These are phyloP conservation scores for Nemania sp. DNA, from an alignment of 2,329 filamentous ascomycete species.

Conservation along the genomic window DNA sequence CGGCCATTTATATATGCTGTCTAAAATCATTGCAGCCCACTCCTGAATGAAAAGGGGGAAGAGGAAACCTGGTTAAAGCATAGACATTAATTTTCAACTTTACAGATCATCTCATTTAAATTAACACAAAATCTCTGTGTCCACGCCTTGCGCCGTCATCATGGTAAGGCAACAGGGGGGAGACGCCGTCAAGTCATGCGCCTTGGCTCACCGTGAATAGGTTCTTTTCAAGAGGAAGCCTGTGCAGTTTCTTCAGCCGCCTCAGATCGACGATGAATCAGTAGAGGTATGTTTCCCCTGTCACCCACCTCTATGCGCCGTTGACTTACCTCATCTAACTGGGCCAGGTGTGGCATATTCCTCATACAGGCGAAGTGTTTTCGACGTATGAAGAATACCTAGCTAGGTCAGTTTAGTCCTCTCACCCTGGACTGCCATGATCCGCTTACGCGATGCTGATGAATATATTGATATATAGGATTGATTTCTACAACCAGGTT, in stretches of 20 bases:
- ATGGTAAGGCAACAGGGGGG: constrained; percentile 28
- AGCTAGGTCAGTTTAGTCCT: constrained; percentile 64
- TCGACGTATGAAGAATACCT: constrained; percentile 86
- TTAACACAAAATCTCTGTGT: constrained; percentile 21
- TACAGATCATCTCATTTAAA: constrained; percentile 41
- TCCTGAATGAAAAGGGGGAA: too few relatives aligned
- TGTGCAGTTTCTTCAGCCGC: constrained; percentile 76
- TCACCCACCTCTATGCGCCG: background rate
- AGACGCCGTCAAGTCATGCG: constrained; percentile 4
- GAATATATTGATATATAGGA: constrained; percentile 52
- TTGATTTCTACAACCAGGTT: constrained; percentile 94
- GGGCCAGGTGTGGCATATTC: constrained; percentile 84
- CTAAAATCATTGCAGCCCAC: too few relatives aligned
- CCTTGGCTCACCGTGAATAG: constrained; percentile 52
- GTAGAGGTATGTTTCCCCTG: constrained; percentile 66
- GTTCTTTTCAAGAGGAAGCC: constrained; percentile 97
- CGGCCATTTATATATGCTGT: background rate
- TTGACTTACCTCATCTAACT: constrained; percentile 26
- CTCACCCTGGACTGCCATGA: background rate
- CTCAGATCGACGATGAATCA: constrained; percentile 77
- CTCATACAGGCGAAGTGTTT: constrained; percentile 89
- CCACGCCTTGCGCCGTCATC: constrained; percentile 29
- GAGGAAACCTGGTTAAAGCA: background rate
- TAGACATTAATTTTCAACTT: constrained; percentile 46
- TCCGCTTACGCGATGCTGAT: background rate